These are phyloP conservation scores for Setaria italica DNA, from an alignment of 202 grass and related monocot genomes.

Conservation along the genomic window DNA sequence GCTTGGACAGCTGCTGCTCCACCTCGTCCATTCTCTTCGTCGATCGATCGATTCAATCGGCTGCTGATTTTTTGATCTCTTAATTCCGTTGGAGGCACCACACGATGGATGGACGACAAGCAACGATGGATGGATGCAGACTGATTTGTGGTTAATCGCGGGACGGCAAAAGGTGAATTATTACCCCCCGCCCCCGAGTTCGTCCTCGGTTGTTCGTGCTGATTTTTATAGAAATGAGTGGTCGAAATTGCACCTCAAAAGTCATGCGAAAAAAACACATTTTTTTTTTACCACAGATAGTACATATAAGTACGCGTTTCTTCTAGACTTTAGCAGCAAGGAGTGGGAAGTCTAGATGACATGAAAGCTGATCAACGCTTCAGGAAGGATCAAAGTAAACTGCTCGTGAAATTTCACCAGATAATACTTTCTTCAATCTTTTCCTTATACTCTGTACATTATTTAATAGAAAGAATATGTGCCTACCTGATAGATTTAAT, in stretches of 20 bases:
- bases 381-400: too few relatives aligned
- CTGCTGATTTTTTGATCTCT: too few relatives aligned
- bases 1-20: constrained; percentile 40
- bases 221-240: too few relatives aligned
- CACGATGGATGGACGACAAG: not conserved
- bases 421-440: not conserved
- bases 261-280: too few relatives aligned
- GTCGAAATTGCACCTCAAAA: too few relatives aligned
- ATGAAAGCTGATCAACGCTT: too few relatives aligned
- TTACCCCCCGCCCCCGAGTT: not conserved
- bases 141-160: not conserved
- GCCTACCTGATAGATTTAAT: not conserved
- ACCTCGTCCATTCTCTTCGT: constrained; percentile 50
- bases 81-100: not conserved
- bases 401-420: not conserved
- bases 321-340: too few relatives aligned
- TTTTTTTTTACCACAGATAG: too few relatives aligned
- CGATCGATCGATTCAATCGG: not conserved
- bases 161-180: not conserved
- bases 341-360: too few relatives aligned
- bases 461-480: not conserved
- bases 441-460: too few relatives aligned
- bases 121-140: too few relatives aligned
- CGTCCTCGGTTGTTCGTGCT: not conserved
- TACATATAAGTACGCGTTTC: too few relatives aligned